A percentile compares a stretch with the other conserved stretches of the same genome.
Evolutionary conservation across 768 basidiomycete species (phyloP).

Genomic region (Lentinula raphanica): DNA sequence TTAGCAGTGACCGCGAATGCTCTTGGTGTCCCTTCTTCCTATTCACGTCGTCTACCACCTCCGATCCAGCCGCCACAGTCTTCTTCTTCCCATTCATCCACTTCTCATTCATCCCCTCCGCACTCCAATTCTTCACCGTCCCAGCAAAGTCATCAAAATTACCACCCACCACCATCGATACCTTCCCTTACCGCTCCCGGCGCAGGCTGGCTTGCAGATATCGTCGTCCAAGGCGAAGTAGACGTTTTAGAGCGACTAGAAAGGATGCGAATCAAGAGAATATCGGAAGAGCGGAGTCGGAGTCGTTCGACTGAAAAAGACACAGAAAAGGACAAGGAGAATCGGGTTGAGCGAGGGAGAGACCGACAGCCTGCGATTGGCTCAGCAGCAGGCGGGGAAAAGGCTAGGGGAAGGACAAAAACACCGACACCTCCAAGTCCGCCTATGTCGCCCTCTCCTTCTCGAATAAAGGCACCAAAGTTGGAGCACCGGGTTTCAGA

Average conservation of each 20-base stretch:
- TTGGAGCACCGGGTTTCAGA: not conserved
- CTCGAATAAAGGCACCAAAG: not conserved
- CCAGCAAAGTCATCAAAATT: not conserved
- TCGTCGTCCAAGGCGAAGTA: constrained; percentile 86
- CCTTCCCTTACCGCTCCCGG: not conserved
- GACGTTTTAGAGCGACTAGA: constrained; percentile 52
- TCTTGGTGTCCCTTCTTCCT: not conserved
- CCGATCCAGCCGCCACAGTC: not conserved
- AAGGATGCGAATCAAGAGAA: constrained; percentile 57
- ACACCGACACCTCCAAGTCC: not conserved
- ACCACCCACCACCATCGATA: not conserved
- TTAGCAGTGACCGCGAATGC: not conserved
- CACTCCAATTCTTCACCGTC: not conserved
- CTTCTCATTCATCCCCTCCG: not conserved
- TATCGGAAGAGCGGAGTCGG: constrained; percentile 37
- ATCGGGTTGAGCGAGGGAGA: not conserved
- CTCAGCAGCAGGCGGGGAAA: not conserved
- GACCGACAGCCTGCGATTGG: not conserved
- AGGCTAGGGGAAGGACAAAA: not conserved
- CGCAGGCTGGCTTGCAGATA: constrained; percentile 66
- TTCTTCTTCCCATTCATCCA: not conserved
- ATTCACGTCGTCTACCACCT: not conserved
- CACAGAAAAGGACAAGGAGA: not conserved
- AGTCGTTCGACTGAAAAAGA: constrained; percentile 47
- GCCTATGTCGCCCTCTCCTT: not conserved